Base-by-base conservation (phyloP, 2,329 filamentous ascomycete species). In the Calonectria pauciramosa region DNA sequence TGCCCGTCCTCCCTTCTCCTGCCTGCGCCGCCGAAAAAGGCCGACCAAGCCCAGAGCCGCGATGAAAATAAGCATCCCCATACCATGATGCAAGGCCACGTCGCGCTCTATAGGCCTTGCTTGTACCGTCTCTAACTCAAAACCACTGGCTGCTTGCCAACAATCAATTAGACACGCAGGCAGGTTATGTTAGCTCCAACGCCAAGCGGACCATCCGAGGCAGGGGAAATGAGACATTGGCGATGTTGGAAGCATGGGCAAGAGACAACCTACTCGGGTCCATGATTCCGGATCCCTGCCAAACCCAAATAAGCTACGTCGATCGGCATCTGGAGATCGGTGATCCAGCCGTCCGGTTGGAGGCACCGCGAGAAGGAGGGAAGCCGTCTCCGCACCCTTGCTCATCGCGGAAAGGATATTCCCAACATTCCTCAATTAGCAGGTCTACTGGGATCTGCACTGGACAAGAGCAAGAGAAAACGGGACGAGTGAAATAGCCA, bases 321-420 rank as follows among this genome's bases (percentile, higher is more conserved):
- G 44, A 70, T 70, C 59, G 47, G 9, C 59, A 70, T 65, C 20
- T 54, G 26, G 30, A 34, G 30, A 41, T 63, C 30, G 34, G 23
- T 6, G 20, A 49, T 63, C 30, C 26, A 23, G 30, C n/a, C 30
- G 32, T 65, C 44, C 20, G 34, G 34, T 54, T 65, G 56, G 18
- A 23, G 49, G 38, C 10, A 34, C 41, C 13, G 4, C 14, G 54
- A n/a, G 23, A 23, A 14, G n/a, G 32, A 60, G 54, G 32, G 54
- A 60, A 38, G 34, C 4, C 38, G 54, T 34, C 34, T 14, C 54
- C n/a, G 13, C 54, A 38, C n/a, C 32, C 9, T 34, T 36, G 32
- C 54, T 60, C 34, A 16, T 38, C 54, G n/a, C 7, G 54, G 54
- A 60, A 60, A 60, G 7, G 54, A 60, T 60, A 14, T 60, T 60